A percentile compares a stretch with the other conserved stretches of the same genome.
These are phyloP conservation scores for Neoscytalidium dimidiatum DNA, from an alignment of 2,329 filamentous ascomycete genomes.

Conservation along the genomic window DNA sequence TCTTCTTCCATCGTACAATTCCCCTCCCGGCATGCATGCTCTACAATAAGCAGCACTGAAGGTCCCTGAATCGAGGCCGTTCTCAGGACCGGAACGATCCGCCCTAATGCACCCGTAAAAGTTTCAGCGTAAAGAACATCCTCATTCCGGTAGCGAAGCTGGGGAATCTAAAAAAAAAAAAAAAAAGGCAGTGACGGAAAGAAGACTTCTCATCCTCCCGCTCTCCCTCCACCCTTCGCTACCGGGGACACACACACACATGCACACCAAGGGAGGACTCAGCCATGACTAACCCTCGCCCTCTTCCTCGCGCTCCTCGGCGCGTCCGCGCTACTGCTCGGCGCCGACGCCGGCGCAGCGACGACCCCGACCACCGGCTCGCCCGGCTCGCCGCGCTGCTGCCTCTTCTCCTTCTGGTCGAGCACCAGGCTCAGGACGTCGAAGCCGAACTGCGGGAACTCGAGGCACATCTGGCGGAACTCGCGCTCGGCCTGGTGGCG, in stretches of 20 bases:
- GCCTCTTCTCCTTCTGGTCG: conserved; percentile 52
- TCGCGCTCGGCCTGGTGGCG: conserved; percentile 84
- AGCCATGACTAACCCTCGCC: conserved; percentile 33
- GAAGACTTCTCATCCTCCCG: not conserved
- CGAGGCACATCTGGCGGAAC: conserved; percentile 81
- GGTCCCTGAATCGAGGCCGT: too few species aligned
- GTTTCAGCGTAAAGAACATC: not conserved
- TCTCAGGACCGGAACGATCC: too few species aligned
- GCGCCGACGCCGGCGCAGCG: not conserved
- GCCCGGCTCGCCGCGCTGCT: not conserved
- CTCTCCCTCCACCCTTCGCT: not conserved
- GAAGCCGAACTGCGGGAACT: conserved; percentile 89
- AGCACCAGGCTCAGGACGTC: conserved; percentile 75
- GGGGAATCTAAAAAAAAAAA: not conserved
- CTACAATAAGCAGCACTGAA: too few species aligned
- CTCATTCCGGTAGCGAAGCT: too few species aligned
- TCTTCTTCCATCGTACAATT: too few species aligned
- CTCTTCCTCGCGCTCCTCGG: conserved; percentile 39
- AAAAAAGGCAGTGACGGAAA: not conserved
- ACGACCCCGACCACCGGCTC: conserved; percentile 22
- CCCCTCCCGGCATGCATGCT: too few species aligned
- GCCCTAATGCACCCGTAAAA: not conserved
- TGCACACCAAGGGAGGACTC: not conserved
- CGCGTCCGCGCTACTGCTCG: conserved; percentile 24
- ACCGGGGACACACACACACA: not conserved